Conservation (phyloP, 208 protist genomes). For the Novymonas esmeraldas region DNA sequence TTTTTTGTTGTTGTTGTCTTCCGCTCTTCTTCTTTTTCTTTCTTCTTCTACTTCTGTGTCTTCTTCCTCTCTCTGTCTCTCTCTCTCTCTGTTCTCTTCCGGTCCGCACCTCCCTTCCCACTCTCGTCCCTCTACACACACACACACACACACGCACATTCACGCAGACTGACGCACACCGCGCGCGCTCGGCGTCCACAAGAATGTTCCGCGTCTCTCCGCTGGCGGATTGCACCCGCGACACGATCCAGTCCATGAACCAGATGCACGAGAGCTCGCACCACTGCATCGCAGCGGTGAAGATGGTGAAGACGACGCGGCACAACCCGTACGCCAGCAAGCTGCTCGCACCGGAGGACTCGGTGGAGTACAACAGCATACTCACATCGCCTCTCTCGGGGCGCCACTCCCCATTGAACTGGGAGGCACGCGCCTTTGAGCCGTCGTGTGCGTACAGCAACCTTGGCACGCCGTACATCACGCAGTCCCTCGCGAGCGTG, state of each 20-base stretch:
- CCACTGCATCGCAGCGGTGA: slow-evolving; percentile 13
- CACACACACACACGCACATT: not conserved
- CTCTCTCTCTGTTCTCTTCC: slow-evolving; percentile 2
- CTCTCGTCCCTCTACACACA: not conserved
- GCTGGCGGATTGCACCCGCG: slow-evolving; percentile 69
- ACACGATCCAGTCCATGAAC: slow-evolving; percentile 65
- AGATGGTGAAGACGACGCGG: slow-evolving; percentile 22
- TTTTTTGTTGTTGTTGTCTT: not conserved
- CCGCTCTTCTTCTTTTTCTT: slow-evolving; percentile 7
- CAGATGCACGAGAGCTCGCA: slow-evolving; percentile 19
- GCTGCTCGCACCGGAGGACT: slow-evolving; percentile 53
- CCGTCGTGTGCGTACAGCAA: slow-evolving; percentile 26
- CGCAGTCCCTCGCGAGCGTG: slow-evolving; percentile 19
- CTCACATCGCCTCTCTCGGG: slow-evolving; percentile 23
- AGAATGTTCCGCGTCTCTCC: slow-evolving; percentile 26
- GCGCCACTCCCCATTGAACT: slow-evolving; percentile 27
- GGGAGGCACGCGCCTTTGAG: slow-evolving; percentile 30
- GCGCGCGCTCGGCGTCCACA: too few relatives aligned
- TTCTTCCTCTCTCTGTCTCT: not conserved
- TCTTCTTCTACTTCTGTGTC: not conserved
- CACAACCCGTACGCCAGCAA: slow-evolving; percentile 69
- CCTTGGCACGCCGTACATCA: slow-evolving; percentile 23
- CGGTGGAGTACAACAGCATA: slow-evolving; percentile 30
- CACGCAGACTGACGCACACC: not conserved
- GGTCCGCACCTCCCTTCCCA: not conserved